A percentile compares a stretch with the other conserved stretches of the same genome.
phyloP scores from a whole-genome alignment of 2,329 filamentous ascomycete species.

The Calonectria ilicicola region DNA sequence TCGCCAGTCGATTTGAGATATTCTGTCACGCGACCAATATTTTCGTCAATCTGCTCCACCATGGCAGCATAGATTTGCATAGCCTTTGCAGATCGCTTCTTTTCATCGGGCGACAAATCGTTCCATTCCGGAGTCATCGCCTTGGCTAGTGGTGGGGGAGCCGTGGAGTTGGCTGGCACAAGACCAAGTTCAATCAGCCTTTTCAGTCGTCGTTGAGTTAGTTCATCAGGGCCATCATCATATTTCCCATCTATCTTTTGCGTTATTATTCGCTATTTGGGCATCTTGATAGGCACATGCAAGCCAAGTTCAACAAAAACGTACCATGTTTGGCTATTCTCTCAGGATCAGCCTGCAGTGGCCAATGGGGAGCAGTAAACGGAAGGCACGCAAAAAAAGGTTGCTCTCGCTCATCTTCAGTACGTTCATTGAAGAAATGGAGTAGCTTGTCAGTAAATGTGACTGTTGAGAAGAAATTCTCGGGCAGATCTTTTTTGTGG shows the following conservation, averaged over 20 bases:
- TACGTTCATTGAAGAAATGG: constrained; percentile 47
- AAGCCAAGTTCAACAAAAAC: not conserved
- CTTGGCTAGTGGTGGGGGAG: constrained; percentile 13
- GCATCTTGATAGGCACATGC: no score
- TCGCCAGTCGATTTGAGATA: constrained; percentile 60
- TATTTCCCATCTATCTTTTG: constrained; percentile 49
- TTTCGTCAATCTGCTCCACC: constrained; percentile 64
- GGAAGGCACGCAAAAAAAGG: constrained; percentile 6
- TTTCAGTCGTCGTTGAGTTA: constrained; percentile 56
- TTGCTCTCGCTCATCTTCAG: not conserved
- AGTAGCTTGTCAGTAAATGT: constrained; percentile 55
- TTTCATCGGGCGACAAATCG: not conserved
- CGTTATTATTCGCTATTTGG: not conserved
- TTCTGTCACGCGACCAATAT: constrained; percentile 62
- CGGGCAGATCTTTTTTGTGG: constrained; percentile 47
- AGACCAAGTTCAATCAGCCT: constrained; percentile 56
- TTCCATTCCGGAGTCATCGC: constrained; percentile 24
- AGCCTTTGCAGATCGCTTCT: not conserved
- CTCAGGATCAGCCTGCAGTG: constrained; percentile 2
- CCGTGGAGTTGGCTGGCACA: constrained; percentile 42
- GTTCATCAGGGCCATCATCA: constrained; percentile 60
- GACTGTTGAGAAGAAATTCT: constrained; percentile 51
- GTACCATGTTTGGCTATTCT: constrained; percentile 47
- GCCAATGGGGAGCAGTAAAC: constrained; percentile 18
- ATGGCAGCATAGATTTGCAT: constrained; percentile 63